Base-by-base conservation (phyloP, 2,329 filamentous ascomycete genomes). In the Penicillium thymicola region DNA sequence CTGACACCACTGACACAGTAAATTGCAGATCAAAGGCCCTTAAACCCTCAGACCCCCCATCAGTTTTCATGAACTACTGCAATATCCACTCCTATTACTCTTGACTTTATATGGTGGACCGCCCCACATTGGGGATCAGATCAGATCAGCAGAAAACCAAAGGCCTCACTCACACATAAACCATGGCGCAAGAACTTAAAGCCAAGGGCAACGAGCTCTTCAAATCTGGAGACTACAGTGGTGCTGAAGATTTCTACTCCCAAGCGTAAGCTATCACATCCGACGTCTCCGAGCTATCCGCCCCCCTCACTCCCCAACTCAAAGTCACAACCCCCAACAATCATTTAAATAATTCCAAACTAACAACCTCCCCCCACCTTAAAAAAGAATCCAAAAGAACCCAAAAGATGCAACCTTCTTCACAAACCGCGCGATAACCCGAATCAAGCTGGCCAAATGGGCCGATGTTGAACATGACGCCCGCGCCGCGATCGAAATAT, bases 361-460 rank as follows among this genome's bases (percentile, higher is more conserved):
- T 57, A 34, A 56, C 23, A 18, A 36, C 16, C 5, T 10, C 21
- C 18, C 30, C 40, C 13, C 4, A 27, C n/a, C n/a, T n/a, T n/a
- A 16, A 40, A 11, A 30, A 64, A 90, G 87, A 40, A 92, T 96
- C 65, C 85, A 89, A 66, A 85, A 86, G 70, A 90, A 96, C 74
- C 82, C 89, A 4, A 82, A 79, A 54, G 94, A 96, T 70, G 85
- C 89, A 1, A 80, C 88, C 30, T 82, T 96, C 49, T 97, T 92
- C 76, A 93, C 91, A 38, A 97, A 97, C 76, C 89, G 92, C 52
- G 90, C 92, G 50, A 89, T 96, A 76, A 86, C 89, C 4, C 85
- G 92, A 40, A 80, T 94, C 57, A 89, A 89, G 75, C 82, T 96
- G 23, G 77, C 82, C 58, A 80, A 85, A 65, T 95, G 88, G 84